Evolutionary conservation across 1,284 basidiomycete species (phyloP), one percentile per base, ranked within the genome.

Genomic region (Exsudoporus floridanus): DNA sequence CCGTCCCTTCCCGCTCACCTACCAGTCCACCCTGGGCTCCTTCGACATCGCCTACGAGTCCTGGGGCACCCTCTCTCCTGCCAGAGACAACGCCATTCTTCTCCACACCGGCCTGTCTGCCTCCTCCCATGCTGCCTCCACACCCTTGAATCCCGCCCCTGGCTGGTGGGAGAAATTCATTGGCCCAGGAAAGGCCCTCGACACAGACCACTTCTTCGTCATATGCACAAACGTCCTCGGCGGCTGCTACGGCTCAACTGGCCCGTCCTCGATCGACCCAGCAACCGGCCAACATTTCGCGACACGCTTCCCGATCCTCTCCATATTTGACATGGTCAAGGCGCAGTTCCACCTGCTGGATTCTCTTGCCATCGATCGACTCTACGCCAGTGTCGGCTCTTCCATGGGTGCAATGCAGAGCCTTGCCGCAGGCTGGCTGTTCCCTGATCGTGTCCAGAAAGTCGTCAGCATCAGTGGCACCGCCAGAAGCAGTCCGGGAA

Each of bases 91-190:
- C 67, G 95, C 83, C 46, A 95, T 99, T 49, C 83, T 99, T n/a
- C 80, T 99, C 4, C 96, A 98, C 66, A 99, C 96, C 0, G 96
- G 96, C 23, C 80, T 99, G 3, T 94, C 91, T 2, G 96, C 96
- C 0, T 95, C 92, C 2, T 97, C 94, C 0, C 96, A 99, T 73
- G 96, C 97, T 1, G 94, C 94, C 0, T 90, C 90, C 12, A 90
- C 90, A 0, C 69, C 79, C 2, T 73, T 79, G 12, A 98, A 97
- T 60, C 84, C 92, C 0, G 75, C 90, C 0, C 81, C 86, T 21
- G 96, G 97, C 6, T 99, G 96, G 97, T 99, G 96, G 96, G 91
- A 99, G 73, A 90, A 90, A 62, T 99, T 98, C 73, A 94, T 99
- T 56, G 96, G 97, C 0, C 94, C 95, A 2, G 93, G 93, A 53